phyloP scores from a whole-genome alignment of 2,329 filamentous ascomycete genomes.

The Hypoxylon sp. region DNA sequence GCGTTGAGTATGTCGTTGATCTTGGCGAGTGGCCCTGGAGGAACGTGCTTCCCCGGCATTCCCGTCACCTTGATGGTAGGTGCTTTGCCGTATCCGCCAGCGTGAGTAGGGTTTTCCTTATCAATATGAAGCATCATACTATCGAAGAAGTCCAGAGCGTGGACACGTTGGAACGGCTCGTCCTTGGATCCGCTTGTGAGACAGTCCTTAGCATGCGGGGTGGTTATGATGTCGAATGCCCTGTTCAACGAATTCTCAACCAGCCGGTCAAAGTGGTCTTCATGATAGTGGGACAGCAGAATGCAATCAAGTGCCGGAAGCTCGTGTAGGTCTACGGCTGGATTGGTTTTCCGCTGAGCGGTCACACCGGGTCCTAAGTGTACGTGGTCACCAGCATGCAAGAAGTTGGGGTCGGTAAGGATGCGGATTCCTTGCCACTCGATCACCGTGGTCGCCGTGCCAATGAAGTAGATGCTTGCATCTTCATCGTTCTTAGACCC shows the following conservation, averaged over 20 bases:
- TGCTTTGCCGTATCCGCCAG: slow-evolving; percentile 55
- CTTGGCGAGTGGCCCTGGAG: slow-evolving; percentile 56
- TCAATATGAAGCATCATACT: slow-evolving; percentile 60
- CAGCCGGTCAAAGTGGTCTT: slow-evolving; percentile 60
- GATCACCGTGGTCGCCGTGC: slow-evolving; percentile 70
- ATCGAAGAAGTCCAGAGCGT: slow-evolving; percentile 70
- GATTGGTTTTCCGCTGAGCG: slow-evolving; percentile 68
- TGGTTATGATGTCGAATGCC: slow-evolving; percentile 74
- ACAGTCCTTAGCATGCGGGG: slow-evolving; percentile 70
- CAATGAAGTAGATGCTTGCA: slow-evolving; percentile 68
- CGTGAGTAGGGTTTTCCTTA: slow-evolving; percentile 19
- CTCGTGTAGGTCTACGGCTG: slow-evolving; percentile 71
- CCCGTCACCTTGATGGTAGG: slow-evolving; percentile 70
- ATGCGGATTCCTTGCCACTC: slow-evolving; percentile 68
- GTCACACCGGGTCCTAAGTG: slow-evolving; percentile 76
- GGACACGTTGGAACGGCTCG: slow-evolving; percentile 69
- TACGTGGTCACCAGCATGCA: slow-evolving; percentile 76
- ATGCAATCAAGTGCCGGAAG: slow-evolving; percentile 73
- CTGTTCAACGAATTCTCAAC: slow-evolving; percentile 60
- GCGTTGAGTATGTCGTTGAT: slow-evolving; percentile 59
- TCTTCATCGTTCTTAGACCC: slow-evolving; percentile 51
- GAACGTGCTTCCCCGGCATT: slow-evolving; percentile 76
- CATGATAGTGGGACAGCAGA: slow-evolving; percentile 76
- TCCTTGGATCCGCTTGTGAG: slow-evolving; percentile 58
- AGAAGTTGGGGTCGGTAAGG: slow-evolving; percentile 75